phyloP scores from a whole-genome alignment of 805 yeast species.

The Yarrowia porcina region DNA sequence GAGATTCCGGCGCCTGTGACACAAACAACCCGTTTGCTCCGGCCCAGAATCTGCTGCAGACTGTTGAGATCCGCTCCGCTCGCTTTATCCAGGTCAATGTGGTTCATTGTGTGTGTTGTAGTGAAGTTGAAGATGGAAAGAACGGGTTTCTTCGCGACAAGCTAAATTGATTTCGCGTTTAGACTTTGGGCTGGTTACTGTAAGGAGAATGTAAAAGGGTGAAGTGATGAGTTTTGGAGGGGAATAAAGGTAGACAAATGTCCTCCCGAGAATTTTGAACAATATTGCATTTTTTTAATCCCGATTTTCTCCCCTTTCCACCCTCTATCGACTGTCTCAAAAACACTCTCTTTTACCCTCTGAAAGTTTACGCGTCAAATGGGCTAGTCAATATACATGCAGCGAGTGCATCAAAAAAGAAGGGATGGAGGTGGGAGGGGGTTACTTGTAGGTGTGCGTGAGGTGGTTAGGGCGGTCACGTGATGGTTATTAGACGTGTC shows the following conservation, averaged over 20 bases:
- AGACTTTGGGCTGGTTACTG: slow-evolving; percentile 11
- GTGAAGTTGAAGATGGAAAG: not conserved
- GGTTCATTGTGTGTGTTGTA: not conserved
- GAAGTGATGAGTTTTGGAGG: no score
- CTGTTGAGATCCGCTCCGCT: slow-evolving; percentile 32
- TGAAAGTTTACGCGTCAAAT: not conserved
- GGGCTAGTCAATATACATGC: no score
- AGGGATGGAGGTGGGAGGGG: no score
- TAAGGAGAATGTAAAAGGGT: no score
- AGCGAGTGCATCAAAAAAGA: no score
- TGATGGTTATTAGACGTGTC: no score
- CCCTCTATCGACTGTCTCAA: no score
- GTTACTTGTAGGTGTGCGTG: no score
- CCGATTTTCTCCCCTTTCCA: not conserved
- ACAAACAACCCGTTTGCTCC: slow-evolving; percentile 56
- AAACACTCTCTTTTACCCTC: no score
- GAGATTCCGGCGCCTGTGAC: slow-evolving; percentile 97
- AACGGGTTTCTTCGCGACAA: not conserved
- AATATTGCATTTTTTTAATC: not conserved
- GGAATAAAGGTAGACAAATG: not conserved
- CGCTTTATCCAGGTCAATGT: not conserved
- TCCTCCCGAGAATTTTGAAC: no score
- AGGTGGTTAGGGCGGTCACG: no score
- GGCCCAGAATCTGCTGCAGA: slow-evolving; percentile 45
- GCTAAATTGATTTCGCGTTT: slow-evolving; percentile 19